phyloP scores from a whole-genome alignment of 1,284 basidiomycete genomes.

The Anthracocystis walkeri region DNA sequence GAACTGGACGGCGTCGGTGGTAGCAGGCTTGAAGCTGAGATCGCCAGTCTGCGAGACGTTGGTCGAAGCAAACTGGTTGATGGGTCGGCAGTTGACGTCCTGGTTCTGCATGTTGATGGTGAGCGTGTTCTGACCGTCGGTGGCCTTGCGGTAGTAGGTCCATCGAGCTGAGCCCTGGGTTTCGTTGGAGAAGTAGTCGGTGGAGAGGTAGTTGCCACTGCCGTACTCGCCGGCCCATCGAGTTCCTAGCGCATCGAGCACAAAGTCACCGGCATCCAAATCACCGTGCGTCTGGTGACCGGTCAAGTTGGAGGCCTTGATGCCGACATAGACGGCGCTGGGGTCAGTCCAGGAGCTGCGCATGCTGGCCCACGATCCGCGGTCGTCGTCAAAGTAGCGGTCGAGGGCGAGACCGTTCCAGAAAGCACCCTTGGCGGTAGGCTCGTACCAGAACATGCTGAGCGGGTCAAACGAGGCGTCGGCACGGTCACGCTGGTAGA shows the following conservation, averaged over 20 bases:
- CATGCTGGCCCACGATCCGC: constrained; percentile 85
- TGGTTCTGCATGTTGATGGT: constrained; percentile 84
- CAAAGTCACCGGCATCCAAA: constrained; percentile 92
- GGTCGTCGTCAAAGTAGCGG: constrained; percentile 78
- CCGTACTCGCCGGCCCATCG: constrained; percentile 97
- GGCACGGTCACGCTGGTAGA: constrained; percentile 91
- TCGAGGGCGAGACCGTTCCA: constrained; percentile 89
- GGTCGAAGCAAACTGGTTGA: constrained; percentile 74
- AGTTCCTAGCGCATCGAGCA: constrained; percentile 91
- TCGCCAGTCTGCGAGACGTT: constrained; percentile 83
- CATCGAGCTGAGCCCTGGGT: constrained; percentile 52
- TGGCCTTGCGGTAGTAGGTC: constrained; percentile 85
- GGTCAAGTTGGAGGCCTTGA: constrained; percentile 84
- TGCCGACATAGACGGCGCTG: constrained; percentile 83
- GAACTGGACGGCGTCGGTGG: constrained; percentile 85
- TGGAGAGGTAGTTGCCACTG: constrained; percentile 81
- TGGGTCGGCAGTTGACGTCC: constrained; percentile 78
- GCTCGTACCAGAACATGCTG: constrained; percentile 98
- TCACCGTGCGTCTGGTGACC: constrained; percentile 89
- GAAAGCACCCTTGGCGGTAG: constrained; percentile 84
- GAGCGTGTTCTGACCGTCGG: constrained; percentile 96
- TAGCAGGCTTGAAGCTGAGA: constrained; percentile 74
- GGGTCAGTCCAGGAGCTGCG: constrained; percentile 90
- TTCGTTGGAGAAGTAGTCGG: constrained; percentile 67
- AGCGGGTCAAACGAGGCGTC: constrained; percentile 85